These are phyloP conservation scores for Pichia californica DNA, from an alignment of 805 yeast genomes.

Conservation along the genomic window DNA sequence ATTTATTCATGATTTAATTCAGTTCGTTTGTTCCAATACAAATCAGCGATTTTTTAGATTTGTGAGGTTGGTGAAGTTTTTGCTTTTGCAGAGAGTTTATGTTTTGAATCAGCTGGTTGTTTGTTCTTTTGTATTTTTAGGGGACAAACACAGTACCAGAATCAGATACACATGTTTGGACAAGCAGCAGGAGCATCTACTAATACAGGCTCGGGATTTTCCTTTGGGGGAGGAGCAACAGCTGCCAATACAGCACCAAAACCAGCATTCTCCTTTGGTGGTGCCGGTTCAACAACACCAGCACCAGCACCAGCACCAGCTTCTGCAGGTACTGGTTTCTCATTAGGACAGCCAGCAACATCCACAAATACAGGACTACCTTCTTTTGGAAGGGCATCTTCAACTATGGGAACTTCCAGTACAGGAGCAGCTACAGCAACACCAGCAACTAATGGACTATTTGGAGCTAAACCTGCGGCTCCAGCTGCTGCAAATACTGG, in stretches of 20 bases:
- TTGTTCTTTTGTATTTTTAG: too few relatives aligned
- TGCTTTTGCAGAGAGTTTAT: too few relatives aligned
- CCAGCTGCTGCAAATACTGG: too few relatives aligned
- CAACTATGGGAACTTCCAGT: too few relatives aligned
- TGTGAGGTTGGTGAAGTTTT: too few relatives aligned
- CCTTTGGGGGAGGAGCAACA: constrained; percentile 13
- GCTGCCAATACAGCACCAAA: constrained; percentile 1
- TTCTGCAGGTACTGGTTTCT: constrained; percentile 1
- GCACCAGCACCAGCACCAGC: constrained; percentile 1
- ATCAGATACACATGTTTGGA: constrained; percentile 5
- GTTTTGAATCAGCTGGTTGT: too few relatives aligned
- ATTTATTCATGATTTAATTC: too few relatives aligned
- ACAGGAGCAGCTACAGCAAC: constrained; percentile 8
- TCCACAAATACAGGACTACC: constrained; percentile 5
- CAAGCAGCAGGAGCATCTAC: not conserved
- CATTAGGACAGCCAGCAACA: constrained; percentile 11
- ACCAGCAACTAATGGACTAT: constrained; percentile 1
- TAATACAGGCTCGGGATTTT: constrained; percentile 10
- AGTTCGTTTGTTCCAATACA: too few relatives aligned
- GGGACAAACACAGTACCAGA: not conserved
- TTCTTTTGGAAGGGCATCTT: too few relatives aligned
- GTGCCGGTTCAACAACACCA: constrained; percentile 1
- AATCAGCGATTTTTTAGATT: too few relatives aligned
- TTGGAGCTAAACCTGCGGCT: constrained; percentile 11
- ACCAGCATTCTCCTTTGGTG: constrained; percentile 11